Percentiles rank a stretch among this genome's conserved stretches.
phyloP scores from a whole-genome alignment of 129 eudicot genomes.

The Apium graveolens region DNA sequence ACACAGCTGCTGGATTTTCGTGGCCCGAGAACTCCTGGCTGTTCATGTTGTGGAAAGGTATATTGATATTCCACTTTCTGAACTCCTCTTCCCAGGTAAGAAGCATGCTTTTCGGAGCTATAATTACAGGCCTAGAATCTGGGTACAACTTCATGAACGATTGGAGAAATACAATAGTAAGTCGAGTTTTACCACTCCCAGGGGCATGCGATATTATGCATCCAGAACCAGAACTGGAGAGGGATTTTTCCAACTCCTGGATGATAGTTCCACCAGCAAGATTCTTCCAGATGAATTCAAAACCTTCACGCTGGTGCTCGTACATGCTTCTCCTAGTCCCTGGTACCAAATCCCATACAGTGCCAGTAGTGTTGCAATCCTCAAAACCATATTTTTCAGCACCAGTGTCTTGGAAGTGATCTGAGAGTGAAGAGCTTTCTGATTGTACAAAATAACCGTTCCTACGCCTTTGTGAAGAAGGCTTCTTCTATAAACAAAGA shows the following conservation, averaged over 20 bases:
- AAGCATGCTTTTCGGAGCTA: constrained; percentile 35
- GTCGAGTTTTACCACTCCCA: constrained; percentile 67
- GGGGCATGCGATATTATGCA: constrained; percentile 91
- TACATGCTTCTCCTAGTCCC: constrained; percentile 23
- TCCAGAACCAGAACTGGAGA: no score
- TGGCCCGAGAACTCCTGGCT: constrained; percentile 14
- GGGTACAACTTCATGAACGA: constrained; percentile 26
- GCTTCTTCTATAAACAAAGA: not conserved
- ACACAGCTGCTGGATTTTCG: constrained; percentile 9
- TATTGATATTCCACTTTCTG: constrained; percentile 34
- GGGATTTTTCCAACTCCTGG: no score
- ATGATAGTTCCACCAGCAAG: no score
- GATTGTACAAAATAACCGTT: not conserved
- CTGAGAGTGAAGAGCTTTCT: constrained; percentile 7
- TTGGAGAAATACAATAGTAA: constrained; percentile 28
- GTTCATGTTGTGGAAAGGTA: constrained; percentile 33
- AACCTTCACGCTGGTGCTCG: constrained; percentile 70
- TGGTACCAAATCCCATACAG: constrained; percentile 44
- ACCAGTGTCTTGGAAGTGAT: not conserved
- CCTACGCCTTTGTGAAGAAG: constrained; percentile 1
- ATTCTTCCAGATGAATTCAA: constrained; percentile 58
- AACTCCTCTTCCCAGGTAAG: constrained; percentile 48
- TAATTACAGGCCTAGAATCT: constrained; percentile 24
- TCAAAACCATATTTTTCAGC: not conserved
- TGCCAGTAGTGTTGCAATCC: constrained; percentile 20